Evolutionary conservation across 495 filamentous ascomycete genomes (phyloP).

Genomic region (Paragyromitra xinjiangensis): DNA sequence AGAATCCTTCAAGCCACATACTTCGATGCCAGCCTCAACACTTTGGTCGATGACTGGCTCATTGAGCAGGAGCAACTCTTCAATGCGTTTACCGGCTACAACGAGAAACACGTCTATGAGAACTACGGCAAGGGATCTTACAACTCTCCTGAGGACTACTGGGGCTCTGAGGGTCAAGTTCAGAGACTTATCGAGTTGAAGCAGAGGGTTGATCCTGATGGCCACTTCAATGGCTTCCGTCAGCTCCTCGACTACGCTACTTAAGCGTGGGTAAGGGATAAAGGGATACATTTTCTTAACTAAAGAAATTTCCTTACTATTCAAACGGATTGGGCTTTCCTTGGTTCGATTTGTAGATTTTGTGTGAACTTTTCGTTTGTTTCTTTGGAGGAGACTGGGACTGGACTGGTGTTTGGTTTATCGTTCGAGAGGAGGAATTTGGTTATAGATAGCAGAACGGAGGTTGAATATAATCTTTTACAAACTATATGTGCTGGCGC

Average conservation of each 20-base stretch:
- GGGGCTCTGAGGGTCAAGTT: slow-evolving; percentile 39
- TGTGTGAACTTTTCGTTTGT: neutral
- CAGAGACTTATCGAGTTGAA: slow-evolving; percentile 29
- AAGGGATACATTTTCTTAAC: neutral
- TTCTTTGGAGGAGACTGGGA: neutral
- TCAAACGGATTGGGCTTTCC: slow-evolving; percentile 7
- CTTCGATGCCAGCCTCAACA: neutral
- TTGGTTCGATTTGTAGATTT: slow-evolving; percentile 24
- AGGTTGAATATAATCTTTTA: slow-evolving; percentile 19
- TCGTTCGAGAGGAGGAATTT: neutral
- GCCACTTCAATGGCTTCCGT: slow-evolving; percentile 39
- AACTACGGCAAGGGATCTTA: slow-evolving; percentile 44
- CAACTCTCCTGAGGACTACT: slow-evolving; percentile 29
- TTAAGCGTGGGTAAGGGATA: neutral
- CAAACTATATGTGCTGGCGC: neutral
- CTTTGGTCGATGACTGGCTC: slow-evolving; percentile 35
- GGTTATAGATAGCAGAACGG: slow-evolving; percentile 19
- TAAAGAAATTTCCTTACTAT: slow-evolving; percentile 17
- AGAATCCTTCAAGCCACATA: slow-evolving; percentile 43
- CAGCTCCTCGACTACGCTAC: slow-evolving; percentile 26
- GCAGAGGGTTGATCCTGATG: slow-evolving; percentile 30
- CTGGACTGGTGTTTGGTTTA: neutral
- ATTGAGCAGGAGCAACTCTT: slow-evolving; percentile 35
- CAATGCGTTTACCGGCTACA: slow-evolving; percentile 18
- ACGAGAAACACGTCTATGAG: slow-evolving; percentile 29